Percentiles rank a stretch among this genome's conserved stretches.
Evolutionary conservation across 176 grass and related monocot species (phyloP).

Genomic region (Lolium rigidum): DNA sequence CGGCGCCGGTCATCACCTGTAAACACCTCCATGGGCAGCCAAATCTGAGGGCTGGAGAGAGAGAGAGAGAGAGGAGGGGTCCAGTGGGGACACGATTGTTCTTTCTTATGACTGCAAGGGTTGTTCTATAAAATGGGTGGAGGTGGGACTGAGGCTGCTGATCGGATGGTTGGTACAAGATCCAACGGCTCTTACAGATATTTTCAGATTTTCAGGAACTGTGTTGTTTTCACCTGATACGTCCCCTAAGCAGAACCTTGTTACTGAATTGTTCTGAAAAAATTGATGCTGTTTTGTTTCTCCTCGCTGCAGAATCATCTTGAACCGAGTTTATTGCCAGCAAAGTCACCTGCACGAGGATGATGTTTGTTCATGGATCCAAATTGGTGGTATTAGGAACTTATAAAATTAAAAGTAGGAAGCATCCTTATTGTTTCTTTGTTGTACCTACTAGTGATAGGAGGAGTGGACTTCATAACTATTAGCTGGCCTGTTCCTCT

Average conservation of each 20-base stretch:
- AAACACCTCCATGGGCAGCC: too few relatives aligned
- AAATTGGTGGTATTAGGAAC: neutral
- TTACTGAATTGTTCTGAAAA: conserved; percentile 34
- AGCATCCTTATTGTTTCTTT: neutral
- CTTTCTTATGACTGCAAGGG: too few relatives aligned
- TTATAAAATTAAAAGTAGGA: conserved; percentile 3
- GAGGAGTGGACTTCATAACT: neutral
- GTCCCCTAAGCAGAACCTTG: neutral
- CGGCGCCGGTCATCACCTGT: too few relatives aligned
- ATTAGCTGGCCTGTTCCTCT: neutral
- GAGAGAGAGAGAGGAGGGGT: too few relatives aligned
- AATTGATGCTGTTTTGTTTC: conserved; percentile 47
- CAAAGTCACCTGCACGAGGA: conserved; percentile 30
- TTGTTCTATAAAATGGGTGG: too few relatives aligned
- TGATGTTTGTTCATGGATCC: neutral
- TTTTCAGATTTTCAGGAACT: too few relatives aligned
- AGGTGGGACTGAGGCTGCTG: too few relatives aligned
- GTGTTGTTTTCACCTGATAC: too few relatives aligned
- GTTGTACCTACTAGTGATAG: conserved; percentile 10
- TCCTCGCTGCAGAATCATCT: neutral
- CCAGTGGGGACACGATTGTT: too few relatives aligned
- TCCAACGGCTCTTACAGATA: too few relatives aligned
- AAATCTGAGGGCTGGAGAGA: too few relatives aligned
- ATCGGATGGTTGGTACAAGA: too few relatives aligned
- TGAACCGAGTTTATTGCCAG: neutral